Evolutionary conservation across 305 asterid species (phyloP).

Genomic region (Plantago lanceolata): DNA sequence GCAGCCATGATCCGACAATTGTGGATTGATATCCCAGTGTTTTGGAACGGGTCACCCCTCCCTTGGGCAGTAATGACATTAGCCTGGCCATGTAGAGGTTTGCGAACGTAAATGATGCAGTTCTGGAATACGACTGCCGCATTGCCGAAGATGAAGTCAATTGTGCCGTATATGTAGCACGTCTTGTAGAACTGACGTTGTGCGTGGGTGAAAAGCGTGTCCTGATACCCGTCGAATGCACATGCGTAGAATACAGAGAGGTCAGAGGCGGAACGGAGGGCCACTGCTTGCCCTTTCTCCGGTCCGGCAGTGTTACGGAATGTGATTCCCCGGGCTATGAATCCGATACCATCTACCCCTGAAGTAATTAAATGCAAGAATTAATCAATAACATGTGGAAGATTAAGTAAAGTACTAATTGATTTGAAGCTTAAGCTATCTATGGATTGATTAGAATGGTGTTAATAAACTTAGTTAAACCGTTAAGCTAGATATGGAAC

Average conservation of each 20-base stretch:
- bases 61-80: slow-evolving; percentile 86
- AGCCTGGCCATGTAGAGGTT: slow-evolving; percentile 59
- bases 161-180: slow-evolving; percentile 74
- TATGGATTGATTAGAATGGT: not conserved
- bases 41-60: slow-evolving; percentile 78
- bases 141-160: slow-evolving; percentile 80
- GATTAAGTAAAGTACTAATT: slow-evolving; percentile 19
- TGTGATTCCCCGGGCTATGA: slow-evolving; percentile 81
- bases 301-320: slow-evolving; percentile 81
- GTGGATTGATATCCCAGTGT: slow-evolving; percentile 84
- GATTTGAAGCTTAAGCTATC: slow-evolving; percentile 21
- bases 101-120: slow-evolving; percentile 63
- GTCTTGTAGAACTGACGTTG: slow-evolving; percentile 85
- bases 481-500: not conserved
- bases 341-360: slow-evolving; percentile 84
- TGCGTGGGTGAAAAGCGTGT: slow-evolving; percentile 80
- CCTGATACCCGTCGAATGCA: slow-evolving; percentile 74
- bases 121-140: slow-evolving; percentile 85
- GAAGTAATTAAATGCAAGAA: no score
- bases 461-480: not conserved
- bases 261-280: slow-evolving; percentile 85
- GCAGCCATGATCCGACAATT: slow-evolving; percentile 61
- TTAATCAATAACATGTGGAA: slow-evolving; percentile 11
- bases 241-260: slow-evolving; percentile 76
- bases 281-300: slow-evolving; percentile 66